phyloP scores from a whole-genome alignment of 306 rosid species.

The Luffa acutangula region DNA sequence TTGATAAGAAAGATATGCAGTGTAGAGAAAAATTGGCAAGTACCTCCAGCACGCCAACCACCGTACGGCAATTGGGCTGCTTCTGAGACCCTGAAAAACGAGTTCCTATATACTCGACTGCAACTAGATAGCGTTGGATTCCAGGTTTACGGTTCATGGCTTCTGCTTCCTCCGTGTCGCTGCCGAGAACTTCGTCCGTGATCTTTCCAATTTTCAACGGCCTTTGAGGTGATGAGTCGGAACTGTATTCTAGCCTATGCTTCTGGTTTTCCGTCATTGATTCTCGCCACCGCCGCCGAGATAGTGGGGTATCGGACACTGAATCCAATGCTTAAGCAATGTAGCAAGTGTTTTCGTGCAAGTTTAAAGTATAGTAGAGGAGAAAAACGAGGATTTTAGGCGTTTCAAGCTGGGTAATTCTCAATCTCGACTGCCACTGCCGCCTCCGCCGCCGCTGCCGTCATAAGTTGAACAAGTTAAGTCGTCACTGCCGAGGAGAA shows the following conservation, averaged over 20 bases:
- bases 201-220: slow-evolving; percentile 50
- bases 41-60: slow-evolving; percentile 80
- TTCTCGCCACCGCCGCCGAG: slow-evolving; percentile 14
- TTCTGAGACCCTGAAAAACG: slow-evolving; percentile 87
- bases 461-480: neutral
- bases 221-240: slow-evolving; percentile 25
- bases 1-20: neutral
- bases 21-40: neutral
- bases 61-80: slow-evolving; percentile 67
- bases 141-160: slow-evolving; percentile 36
- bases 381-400: neutral
- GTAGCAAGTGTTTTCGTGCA: neutral
- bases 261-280: slow-evolving; percentile 40
- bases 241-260: slow-evolving; percentile 23
- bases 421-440: too few relatives aligned
- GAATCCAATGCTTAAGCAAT: neutral
- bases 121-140: slow-evolving; percentile 69
- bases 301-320: too few relatives aligned
- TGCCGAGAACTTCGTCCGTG: neutral
- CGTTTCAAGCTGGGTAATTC: too few relatives aligned
- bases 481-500: neutral
- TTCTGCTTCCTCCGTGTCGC: slow-evolving; percentile 17
- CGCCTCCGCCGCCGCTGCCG: too few relatives aligned
- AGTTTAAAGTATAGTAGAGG: neutral
- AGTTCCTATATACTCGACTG: slow-evolving; percentile 79